Evolutionary conservation across 2,329 filamentous ascomycete genomes (phyloP).

Genomic region (Penicillium olsonii): DNA sequence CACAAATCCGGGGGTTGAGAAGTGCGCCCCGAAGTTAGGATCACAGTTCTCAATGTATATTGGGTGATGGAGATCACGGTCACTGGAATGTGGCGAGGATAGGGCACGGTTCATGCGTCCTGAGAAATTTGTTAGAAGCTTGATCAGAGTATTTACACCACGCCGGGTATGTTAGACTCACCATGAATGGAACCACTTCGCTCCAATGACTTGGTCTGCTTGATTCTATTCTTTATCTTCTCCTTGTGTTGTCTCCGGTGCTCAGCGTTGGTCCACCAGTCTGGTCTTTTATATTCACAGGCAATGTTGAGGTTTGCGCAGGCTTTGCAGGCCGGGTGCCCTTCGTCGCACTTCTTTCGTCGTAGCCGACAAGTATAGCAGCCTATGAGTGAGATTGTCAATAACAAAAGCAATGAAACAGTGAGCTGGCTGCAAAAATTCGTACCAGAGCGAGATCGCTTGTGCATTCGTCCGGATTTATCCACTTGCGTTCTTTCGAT

Average conservation of each 20-base stretch:
- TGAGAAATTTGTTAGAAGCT: no score
- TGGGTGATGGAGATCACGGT: no score
- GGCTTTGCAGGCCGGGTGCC: slow-evolving; percentile 63
- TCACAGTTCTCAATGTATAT: no score
- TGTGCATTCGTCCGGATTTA: slow-evolving; percentile 70
- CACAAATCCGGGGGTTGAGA: no score
- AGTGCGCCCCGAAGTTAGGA: no score
- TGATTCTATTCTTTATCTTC: slow-evolving; percentile 94
- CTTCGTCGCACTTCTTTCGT: slow-evolving; percentile 71
- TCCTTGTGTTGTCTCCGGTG: slow-evolving; percentile 86
- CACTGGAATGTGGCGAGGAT: no score
- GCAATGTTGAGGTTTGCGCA: slow-evolving; percentile 73
- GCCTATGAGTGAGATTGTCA: slow-evolving; percentile 44
- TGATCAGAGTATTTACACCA: no score
- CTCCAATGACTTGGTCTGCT: slow-evolving; percentile 90
- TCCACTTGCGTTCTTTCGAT: no score
- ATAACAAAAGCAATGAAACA: background rate
- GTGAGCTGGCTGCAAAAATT: no score
- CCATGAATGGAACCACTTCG: slow-evolving; percentile 67
- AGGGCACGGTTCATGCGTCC: background rate
- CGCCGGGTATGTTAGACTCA: background rate
- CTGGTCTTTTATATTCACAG: slow-evolving; percentile 95
- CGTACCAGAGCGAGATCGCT: slow-evolving; percentile 91
- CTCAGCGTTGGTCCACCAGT: slow-evolving; percentile 97
- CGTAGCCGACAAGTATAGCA: slow-evolving; percentile 69